phyloP scores from a whole-genome alignment of 2,329 filamentous ascomycete species.

The Penicillium sp. region DNA sequence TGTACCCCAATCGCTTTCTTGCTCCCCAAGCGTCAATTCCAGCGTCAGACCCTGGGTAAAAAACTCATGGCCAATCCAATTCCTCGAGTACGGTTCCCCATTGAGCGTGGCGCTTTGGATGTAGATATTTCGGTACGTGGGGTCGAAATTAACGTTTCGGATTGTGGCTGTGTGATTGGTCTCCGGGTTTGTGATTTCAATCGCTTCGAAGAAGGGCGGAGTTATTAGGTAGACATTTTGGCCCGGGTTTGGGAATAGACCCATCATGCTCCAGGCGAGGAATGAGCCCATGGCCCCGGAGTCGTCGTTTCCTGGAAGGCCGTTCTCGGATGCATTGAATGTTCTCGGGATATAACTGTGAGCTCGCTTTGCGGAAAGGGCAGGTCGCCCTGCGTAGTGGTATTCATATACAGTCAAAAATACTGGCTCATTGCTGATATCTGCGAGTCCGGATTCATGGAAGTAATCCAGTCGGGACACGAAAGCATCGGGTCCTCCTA shows the following conservation, averaged over 20 bases:
- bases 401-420: slow-evolving; percentile 68
- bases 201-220: slow-evolving; percentile 62
- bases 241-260: slow-evolving; percentile 66
- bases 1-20: slow-evolving; percentile 66
- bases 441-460: slow-evolving; percentile 61
- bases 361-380: slow-evolving; percentile 48
- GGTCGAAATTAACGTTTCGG: slow-evolving; percentile 60
- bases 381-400: slow-evolving; percentile 66
- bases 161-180: slow-evolving; percentile 62
- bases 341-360: slow-evolving; percentile 64
- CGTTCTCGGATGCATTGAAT: slow-evolving; percentile 56
- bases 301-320: slow-evolving; percentile 69
- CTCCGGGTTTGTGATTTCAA: slow-evolving; percentile 57
- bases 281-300: slow-evolving; percentile 69
- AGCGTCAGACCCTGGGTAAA: slow-evolving; percentile 64
- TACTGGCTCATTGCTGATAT: slow-evolving; percentile 64
- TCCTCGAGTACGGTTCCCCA: slow-evolving; percentile 60
- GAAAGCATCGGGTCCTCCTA: slow-evolving; percentile 60
- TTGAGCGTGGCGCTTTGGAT: slow-evolving; percentile 66
- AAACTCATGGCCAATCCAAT: slow-evolving; percentile 67
- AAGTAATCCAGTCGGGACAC: slow-evolving; percentile 62
- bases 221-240: slow-evolving; percentile 68
- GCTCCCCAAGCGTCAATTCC: slow-evolving; percentile 59
- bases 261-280: slow-evolving; percentile 66
- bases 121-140: slow-evolving; percentile 56